phyloP scores from a whole-genome alignment of 208 protist genomes.

The Strigomonas galati region DNA sequence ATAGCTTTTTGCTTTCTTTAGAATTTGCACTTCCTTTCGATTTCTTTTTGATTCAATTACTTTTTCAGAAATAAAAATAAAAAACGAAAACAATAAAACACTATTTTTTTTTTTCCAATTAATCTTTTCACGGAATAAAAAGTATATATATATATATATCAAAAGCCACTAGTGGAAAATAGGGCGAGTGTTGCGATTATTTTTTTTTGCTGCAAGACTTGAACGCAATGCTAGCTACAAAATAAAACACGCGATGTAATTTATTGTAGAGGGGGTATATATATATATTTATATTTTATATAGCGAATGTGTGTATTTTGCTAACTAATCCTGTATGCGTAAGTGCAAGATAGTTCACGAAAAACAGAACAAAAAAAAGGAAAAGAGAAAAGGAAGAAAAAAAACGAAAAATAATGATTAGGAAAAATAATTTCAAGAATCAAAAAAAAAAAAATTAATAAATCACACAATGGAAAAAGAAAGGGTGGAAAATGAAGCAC shows the following conservation, averaged over 20 bases:
- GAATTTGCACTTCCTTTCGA: not conserved
- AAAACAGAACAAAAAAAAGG: not conserved
- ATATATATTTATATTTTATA: not conserved
- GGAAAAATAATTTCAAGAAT: not conserved
- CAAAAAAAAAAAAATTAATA: not conserved
- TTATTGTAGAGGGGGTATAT: not conserved
- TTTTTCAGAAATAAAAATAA: constrained; percentile 2
- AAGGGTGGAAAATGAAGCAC: not conserved
- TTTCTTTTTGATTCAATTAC: not conserved
- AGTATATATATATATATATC: no score
- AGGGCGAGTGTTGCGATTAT: no score
- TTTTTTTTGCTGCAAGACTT: no score
- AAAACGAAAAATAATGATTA: not conserved
- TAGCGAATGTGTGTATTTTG: not conserved
- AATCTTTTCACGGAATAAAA: not conserved
- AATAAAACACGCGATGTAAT: no score
- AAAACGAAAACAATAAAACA: not conserved
- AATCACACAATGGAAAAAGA: not conserved
- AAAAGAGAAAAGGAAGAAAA: not conserved
- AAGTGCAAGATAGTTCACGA: not conserved
- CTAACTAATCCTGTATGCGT: not conserved
- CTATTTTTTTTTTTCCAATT: not conserved
- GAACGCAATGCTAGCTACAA: no score
- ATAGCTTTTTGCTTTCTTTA: not conserved
- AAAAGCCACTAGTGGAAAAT: no score